Evolutionary conservation across 768 basidiomycete species (phyloP), one percentile per base, ranked within the genome.

Genomic region (Lactarius hatsudake): DNA sequence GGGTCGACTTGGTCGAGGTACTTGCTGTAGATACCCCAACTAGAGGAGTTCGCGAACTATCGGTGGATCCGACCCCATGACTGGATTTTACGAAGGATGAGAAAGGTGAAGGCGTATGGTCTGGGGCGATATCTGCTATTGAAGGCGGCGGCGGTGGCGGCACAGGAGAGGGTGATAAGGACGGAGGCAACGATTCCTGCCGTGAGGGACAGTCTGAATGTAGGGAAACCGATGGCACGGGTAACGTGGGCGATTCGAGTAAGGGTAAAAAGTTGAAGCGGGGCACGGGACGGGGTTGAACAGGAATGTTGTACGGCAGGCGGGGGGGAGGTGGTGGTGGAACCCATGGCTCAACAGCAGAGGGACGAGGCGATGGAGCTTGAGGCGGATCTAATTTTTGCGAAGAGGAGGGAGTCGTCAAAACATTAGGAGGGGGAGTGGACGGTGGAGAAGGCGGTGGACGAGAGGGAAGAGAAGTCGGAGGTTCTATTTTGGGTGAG

Each of bases 231-330:
- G 58, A 43, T 20, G 32, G 26, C 5, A 32, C 36, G 13, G 67
- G 17, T 15, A 54, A 23, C 9, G 61, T 26, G 8, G 63, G 42
- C 15, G 63, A 57, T 7, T 71, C 70, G 17, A 71, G 65, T 8
- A 71, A 48, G 43, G 70, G 70, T 18, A 71, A 43, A 51, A 71
- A 71, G 13, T 66, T 48, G 51, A 71, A 71, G 45, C 69, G 69
- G 8, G 70, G 62, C 28, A 53, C 23, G 23, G 64, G 61, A 38
- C 68, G 70, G 9, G 64, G 63, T 30, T 59, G 54, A 8, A 51
- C 51, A 12, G 67, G 67, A 32, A 68, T 68, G 28, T 68, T 68
- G 13, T 68, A 68, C 4, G 67, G 67, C 40, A 68, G 67, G 8
- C 67, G 67, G 32, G 67, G 62, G 1, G 67, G 67, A 2, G 69